Conservation (phyloP, 1,139 yeast species). For the Chernovozyma aurita region DNA sequence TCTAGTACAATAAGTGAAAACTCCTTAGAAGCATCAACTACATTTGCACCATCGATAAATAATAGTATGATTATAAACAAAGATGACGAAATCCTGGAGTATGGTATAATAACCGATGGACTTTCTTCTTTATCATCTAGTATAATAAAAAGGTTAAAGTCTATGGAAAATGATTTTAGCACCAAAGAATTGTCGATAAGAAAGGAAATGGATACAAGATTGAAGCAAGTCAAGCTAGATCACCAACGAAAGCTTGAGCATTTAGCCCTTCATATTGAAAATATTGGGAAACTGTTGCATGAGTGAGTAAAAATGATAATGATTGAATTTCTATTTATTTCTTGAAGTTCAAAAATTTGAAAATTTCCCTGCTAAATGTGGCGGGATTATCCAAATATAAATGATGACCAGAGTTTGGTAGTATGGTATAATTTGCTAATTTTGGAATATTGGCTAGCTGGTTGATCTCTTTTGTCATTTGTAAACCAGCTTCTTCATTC, state of each 20-base stretch:
- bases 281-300: background rate
- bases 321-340: conserved; percentile 1
- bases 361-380: conserved; percentile 29
- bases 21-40: background rate
- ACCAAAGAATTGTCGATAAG: background rate
- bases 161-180: conserved; percentile 1
- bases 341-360: conserved; percentile 32
- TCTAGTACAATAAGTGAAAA: background rate
- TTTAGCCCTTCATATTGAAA: background rate
- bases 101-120: background rate
- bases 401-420: conserved; percentile 71
- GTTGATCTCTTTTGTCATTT: conserved; percentile 38
- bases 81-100: background rate
- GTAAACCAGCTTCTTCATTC: conserved; percentile 42
- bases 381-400: conserved; percentile 68
- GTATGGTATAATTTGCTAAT: conserved; percentile 35
- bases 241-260: background rate
- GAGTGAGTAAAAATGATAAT: background rate
- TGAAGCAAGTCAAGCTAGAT: conserved; percentile 1
- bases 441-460: conserved; percentile 19
- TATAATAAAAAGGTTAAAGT: background rate
- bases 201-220: conserved; percentile 1
- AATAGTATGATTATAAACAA: background rate
- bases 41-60: background rate
- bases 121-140: background rate